Base-by-base conservation (phyloP, 306 rosid genomes). In the Amphicarpaea edgeworthii region DNA sequence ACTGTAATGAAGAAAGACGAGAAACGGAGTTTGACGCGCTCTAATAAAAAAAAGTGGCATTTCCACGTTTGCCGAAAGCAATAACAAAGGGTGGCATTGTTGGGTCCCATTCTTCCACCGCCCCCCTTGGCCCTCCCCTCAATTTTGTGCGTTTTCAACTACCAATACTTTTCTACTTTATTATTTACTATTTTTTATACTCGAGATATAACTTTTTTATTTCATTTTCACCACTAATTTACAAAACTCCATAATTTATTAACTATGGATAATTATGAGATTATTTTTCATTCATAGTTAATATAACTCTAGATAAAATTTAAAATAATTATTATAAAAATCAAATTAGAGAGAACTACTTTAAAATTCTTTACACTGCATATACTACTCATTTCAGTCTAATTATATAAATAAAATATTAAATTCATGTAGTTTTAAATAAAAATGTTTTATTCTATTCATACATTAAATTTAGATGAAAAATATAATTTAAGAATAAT, bases 21-120 rank as follows among this genome's bases (percentile, higher is more conserved):
- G 28, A 23, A 37, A 6, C 4, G 9, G 77, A 23, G 9, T 12
- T 30, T 0, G 62, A 62, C 71, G 71, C 51, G 50, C 62, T 32
- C 1, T 32, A n/a, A n/a, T n/a, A n/a, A n/a, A n/a, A n/a, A 12
- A 24, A 24, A 23, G 71, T 47, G 14, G 28, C 55, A 24, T 50
- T 50, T 34, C 66, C 58, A 66, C 74, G n/a, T 76, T 76, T 15
- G 66, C 66, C 50, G 57, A 76, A 65, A 53, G 73, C 32, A 1
- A 61, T 14, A 15, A 64, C 45, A 26, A 28, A 3, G 81, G 75
- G 47, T 75, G 75, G 81, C 68, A 1, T 11, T 12, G 1, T 14
- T 54, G 81, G 81, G 75, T 54, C 81, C 81, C 81, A 67, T 12
- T 28, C 75, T 26, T 28, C 67, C 67, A 76, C 80, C 80, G 80